Evolutionary conservation across 1,284 basidiomycete species (phyloP), one percentile per base, ranked within the genome.

Genomic region (Pseudozyma pruni): DNA sequence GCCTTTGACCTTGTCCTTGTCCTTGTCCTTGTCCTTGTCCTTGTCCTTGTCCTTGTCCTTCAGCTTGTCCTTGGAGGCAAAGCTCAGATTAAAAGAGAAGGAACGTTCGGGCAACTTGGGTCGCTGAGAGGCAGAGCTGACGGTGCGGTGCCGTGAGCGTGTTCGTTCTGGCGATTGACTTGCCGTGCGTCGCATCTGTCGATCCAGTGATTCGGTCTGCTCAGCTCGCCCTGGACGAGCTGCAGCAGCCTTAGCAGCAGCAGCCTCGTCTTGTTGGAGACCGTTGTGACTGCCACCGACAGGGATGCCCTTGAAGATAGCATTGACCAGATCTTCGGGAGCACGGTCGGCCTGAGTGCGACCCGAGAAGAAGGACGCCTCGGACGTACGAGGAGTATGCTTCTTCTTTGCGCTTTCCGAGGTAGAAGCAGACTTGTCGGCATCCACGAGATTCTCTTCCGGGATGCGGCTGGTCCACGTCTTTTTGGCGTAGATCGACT

Each of bases 241-340:
- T 17, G 34, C 41, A 20, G 48, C 43, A 4, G 35, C 37, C 25
- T 41, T 51, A 14, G 40, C 19, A 34, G 63, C 52, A 7, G 43
- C 37, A 8, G 50, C 44, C 3, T 53, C 41, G 25, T 55, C 59
- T 7, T 61, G 35, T 2, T 25, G 5, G 29, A 29, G 50, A 4
- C 43, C 49, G 19, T 49, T 48, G 33, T 56, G 51, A 35, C 63
- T 59, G 16, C 68, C 62, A 22, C 68, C 68, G 8, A 71, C 56
- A 16, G 52, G 35, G 13, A 72, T 64, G 22, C 70, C 64, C 22
- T 60, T 60, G 57, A 76, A 76, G 45, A 76, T 70, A 39, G 72
- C 72, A 23, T 70, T 58, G 43, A 76, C 55, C 4, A 76, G 34
- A 16, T 70, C 66, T 29, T 76, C 73, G 14, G 75, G 73, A 8